Evolutionary conservation across 345 rosid genomes (phyloP), one percentile per base, ranked within the genome.

Genomic region (Bruguiera parviflora): DNA sequence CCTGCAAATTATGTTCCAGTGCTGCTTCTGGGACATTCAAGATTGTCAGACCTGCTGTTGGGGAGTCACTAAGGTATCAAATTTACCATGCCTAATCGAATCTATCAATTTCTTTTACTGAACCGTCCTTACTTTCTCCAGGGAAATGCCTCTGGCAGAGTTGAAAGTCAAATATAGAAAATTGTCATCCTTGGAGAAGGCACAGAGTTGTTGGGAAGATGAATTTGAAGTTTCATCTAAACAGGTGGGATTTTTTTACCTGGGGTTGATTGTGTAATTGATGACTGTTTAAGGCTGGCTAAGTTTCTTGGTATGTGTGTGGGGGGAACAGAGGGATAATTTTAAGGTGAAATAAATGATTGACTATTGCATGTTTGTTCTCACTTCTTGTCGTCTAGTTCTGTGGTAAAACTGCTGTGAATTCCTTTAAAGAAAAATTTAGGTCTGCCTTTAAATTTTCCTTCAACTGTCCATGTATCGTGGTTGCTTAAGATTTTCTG

Each of bases 141-240:
- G 99, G 84, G 99, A 95, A 77, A 91, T 92, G 99, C 66, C 93
- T 65, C 81, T 86, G 63, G 69, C 81, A 20, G 99, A 92, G 75
- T 80, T 95, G 53, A 95, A 90, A 83, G 84, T 71, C 73, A 94
- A 94, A 80, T 94, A 91, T 77, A 78, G 96, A 76, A 91, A 82
- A 76, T 67, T 89, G 46, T 75, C 88, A 35, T 88, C 89, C 24
- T 63, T 90, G 52, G 96, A 89, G 79, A 91, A 89, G 81, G 92
- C 99, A 66, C 77, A 65, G 56, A 74, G 43, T 62, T 95, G 97
- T 66, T 95, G 99, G 99, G 96, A 95, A 82, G 99, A 91, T 60
- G 99, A 95, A 75, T 92, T 86, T 76, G 93, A 88, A 78, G 74
- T 89, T 79, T 92, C 99, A 51, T 95, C 97, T 62, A 92, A 88